Conservation (phyloP, 2,329 filamentous ascomycete genomes). For the Eutypella sp. region DNA sequence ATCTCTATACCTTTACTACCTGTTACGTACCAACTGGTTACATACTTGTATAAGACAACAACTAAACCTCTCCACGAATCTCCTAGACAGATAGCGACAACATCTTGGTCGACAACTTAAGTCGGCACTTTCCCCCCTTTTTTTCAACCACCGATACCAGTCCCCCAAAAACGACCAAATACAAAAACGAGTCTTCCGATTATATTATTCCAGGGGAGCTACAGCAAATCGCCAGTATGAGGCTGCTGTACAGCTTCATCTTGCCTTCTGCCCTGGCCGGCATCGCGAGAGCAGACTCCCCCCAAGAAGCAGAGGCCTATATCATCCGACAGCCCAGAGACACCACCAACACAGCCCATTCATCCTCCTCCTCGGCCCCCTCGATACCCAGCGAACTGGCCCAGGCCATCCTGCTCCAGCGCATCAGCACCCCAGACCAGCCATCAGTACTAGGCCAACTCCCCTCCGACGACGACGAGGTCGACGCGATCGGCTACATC, state of each 20-base stretch:
- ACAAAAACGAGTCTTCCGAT: too few species aligned
- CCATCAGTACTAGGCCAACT: constrained; percentile 45
- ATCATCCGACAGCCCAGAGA: constrained; percentile 38
- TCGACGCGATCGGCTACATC: constrained; percentile 53
- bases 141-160: too few species aligned
- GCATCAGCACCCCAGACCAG: constrained; percentile 43
- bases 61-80: too few species aligned
- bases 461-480: constrained; percentile 40
- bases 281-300: constrained; percentile 24
- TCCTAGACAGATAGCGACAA: too few species aligned
- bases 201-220: constrained; percentile 3
- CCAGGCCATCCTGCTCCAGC: constrained; percentile 55
- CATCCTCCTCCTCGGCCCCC: constrained; percentile 26
- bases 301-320: constrained; percentile 46
- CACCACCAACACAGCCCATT: constrained; percentile 16
- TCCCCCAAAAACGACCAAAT: too few species aligned
- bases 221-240: constrained; percentile 30
- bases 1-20: too few species aligned
- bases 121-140: too few species aligned
- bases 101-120: too few species aligned
- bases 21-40: too few species aligned
- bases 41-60: too few species aligned
- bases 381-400: constrained; percentile 49
- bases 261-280: constrained; percentile 31
- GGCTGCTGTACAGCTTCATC: constrained; percentile 33